Base-by-base conservation (phyloP, 805 yeast genomes). In the Candida ponderosae region DNA sequence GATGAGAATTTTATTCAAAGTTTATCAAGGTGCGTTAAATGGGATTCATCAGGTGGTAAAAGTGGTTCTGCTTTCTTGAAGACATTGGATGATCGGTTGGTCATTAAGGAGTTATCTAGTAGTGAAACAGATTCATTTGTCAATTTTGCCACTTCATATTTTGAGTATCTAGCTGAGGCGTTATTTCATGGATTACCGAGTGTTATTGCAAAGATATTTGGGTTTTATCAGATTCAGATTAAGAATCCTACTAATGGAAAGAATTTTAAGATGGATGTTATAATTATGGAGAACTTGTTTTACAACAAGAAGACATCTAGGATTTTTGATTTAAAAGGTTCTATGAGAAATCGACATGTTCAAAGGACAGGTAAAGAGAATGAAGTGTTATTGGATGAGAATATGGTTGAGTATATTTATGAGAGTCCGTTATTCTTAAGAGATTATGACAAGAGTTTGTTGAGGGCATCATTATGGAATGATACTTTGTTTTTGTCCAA, bases 21-120 rank as follows among this genome's bases (percentile, higher is more conserved):
- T 58, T 70, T 94, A 33, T 80, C 96, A 5, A 64, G 98, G 42
- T 93, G 99, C 62, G 77, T 88, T 13, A 85, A 88, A 53, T 94
- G 97, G 97, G 89, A 90, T 51, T 82, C 95, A 0, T 75, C 80
- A 20, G 99, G 99, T 29, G 99, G 99, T 28, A 93, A 93, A 54
- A 85, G 96, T 56, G 97, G 97, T 0, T 87, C 96, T 3, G 86
- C 87, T 3, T 93, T 93, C 56, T 65, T 93, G 58, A 93, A 93
- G 53, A 93, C 98, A 0, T 62, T 86, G 32, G 98, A 93, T 60
- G 86, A 88, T 52, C 63, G 97, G 41, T 80, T 88, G 45, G 84
- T 93, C 36, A 76, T 93, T 32, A 93, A 93, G 60, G 96, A 93
- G 52, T 65, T 93, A 31, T 80, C 95, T 5, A 85, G 82, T 47